Conservation (phyloP, 2,329 filamentous ascomycete genomes). For the Chrysosporium queenslandicum region DNA sequence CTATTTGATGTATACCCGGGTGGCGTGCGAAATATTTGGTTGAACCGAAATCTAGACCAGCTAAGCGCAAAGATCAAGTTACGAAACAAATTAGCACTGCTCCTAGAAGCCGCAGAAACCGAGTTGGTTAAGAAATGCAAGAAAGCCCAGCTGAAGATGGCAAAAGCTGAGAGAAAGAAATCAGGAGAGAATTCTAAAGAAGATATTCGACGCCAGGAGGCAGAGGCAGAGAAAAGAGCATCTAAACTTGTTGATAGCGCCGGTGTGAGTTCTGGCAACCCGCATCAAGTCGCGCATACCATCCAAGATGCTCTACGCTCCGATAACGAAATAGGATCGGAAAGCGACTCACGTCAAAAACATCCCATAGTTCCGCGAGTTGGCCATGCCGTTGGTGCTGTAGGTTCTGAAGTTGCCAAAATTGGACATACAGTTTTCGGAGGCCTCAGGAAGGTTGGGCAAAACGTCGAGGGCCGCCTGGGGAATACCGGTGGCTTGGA, state of each 20-base stretch:
- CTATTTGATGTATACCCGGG: constrained; percentile 95
- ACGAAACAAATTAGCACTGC: constrained; percentile 59
- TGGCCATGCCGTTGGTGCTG: constrained; percentile 42
- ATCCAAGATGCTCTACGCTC: constrained; percentile 22
- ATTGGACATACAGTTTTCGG: constrained; percentile 39
- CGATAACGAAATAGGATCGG: constrained; percentile 10
- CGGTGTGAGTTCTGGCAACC: constrained; percentile 48
- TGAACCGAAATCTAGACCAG: constrained; percentile 79
- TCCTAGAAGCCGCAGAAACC: constrained; percentile 73
- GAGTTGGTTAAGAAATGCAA: constrained; percentile 71
- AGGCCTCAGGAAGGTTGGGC: constrained; percentile 34
- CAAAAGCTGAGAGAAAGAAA: constrained; percentile 53
- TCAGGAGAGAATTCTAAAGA: constrained; percentile 39
- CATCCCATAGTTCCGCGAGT: constrained; percentile 37
- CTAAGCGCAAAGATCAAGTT: constrained; percentile 74
- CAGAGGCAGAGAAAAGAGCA: constrained; percentile 42
- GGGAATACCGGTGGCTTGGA: constrained; percentile 29
- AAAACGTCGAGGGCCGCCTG: constrained; percentile 29
- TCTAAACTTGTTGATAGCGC: constrained; percentile 38
- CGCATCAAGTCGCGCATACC: constrained; percentile 46
- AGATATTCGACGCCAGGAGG: constrained; percentile 37
- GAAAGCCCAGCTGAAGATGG: constrained; percentile 63
- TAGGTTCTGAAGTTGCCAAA: constrained; percentile 41
- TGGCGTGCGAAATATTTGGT: constrained; percentile 90
- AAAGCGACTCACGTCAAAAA: constrained; percentile 14